Evolutionary conservation across 1,139 yeast genomes (phyloP).

Genomic region (Magnusiomyces suaveolens): DNA sequence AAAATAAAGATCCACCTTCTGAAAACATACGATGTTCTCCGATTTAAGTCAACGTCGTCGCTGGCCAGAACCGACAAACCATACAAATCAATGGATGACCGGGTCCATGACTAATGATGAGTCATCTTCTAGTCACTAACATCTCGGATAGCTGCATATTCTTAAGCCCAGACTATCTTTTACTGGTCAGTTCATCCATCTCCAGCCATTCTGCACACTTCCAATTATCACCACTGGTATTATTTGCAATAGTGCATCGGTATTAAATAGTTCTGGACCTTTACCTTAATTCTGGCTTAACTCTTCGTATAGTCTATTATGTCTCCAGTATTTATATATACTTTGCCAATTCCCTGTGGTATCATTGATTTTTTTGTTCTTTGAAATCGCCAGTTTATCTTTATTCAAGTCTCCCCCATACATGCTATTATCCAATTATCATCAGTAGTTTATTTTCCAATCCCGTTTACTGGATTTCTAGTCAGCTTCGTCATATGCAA

Average conservation of each 20-base stretch:
- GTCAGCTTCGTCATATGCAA: too few relatives aligned
- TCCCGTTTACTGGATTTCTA: too few relatives aligned
- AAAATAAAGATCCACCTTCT: neutral
- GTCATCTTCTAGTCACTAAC: neutral
- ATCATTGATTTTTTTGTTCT: too few relatives aligned
- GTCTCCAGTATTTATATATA: neutral
- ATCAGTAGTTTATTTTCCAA: too few relatives aligned
- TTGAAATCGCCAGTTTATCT: too few relatives aligned
- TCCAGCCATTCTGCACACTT: neutral
- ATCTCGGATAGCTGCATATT: neutral
- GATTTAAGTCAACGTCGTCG: too few relatives aligned
- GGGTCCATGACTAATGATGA: neutral
- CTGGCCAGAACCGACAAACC: too few relatives aligned
- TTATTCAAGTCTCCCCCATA: too few relatives aligned
- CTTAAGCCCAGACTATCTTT: neutral
- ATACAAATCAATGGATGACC: too few relatives aligned
- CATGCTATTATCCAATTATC: too few relatives aligned
- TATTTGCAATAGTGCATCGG: neutral
- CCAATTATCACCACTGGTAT: neutral
- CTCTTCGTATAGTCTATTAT: neutral
- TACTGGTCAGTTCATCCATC: neutral
- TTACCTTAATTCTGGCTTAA: too few relatives aligned
- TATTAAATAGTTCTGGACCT: neutral
- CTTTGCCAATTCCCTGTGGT: neutral
- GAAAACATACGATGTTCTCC: neutral